These are phyloP conservation scores for Gymnopus androsaceus DNA, from an alignment of 1,284 basidiomycete species.

Conservation along the genomic window DNA sequence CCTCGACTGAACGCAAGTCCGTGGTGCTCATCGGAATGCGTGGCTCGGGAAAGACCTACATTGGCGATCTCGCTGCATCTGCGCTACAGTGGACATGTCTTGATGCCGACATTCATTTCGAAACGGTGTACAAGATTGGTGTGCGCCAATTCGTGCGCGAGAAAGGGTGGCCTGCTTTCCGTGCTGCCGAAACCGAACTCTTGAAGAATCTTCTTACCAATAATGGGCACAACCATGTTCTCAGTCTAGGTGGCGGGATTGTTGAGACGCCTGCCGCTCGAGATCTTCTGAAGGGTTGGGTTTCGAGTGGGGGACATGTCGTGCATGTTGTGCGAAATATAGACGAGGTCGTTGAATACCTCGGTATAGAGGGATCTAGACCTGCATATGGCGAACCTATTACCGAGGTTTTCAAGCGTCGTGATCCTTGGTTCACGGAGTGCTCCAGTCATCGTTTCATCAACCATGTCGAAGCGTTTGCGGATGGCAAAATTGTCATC, in stretches of 20 bases:
- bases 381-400: conserved; percentile 90
- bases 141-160: conserved; percentile 80
- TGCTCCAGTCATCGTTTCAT: conserved; percentile 86
- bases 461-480: conserved; percentile 62
- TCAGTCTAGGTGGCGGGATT: conserved; percentile 95
- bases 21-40: conserved; percentile 95
- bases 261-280: conserved; percentile 84
- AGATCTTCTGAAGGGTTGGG: conserved; percentile 71
- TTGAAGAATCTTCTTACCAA: conserved; percentile 64
- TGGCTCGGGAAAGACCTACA: conserved; percentile 92
- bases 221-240: conserved; percentile 66
- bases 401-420: conserved; percentile 79
- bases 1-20: conserved; percentile 49
- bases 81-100: conserved; percentile 79
- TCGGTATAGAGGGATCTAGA: conserved; percentile 73
- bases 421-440: conserved; percentile 87
- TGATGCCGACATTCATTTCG: conserved; percentile 88
- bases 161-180: conserved; percentile 81
- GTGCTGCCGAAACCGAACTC: conserved; percentile 58
- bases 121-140: conserved; percentile 60
- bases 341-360: conserved; percentile 62
- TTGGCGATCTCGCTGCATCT: conserved; percentile 79
- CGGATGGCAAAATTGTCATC: conserved; percentile 20
- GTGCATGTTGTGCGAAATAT: conserved; percentile 46
- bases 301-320: conserved; percentile 48